Evolutionary conservation across 257 asterid genomes (phyloP).

Genomic region (Misopates orontium): DNA sequence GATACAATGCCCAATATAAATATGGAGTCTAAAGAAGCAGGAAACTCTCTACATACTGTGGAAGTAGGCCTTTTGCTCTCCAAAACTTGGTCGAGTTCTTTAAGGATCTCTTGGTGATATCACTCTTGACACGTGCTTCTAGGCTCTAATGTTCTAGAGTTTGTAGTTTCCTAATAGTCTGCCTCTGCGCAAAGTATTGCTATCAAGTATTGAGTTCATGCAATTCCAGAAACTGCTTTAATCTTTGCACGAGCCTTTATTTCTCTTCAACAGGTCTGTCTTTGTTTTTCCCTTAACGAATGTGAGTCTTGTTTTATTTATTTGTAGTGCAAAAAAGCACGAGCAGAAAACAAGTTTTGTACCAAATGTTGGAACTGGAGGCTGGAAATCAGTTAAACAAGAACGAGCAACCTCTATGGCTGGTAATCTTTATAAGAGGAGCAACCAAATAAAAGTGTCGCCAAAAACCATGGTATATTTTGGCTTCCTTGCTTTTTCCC

Average conservation of each 20-base stretch:
- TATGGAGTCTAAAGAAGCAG: no score
- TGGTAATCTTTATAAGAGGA: slow-evolving; percentile 32
- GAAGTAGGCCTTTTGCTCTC: no score
- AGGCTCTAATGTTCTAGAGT: no score
- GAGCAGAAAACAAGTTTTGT: slow-evolving; percentile 34
- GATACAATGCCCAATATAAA: no score
- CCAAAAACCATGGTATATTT: slow-evolving; percentile 45
- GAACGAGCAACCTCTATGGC: slow-evolving; percentile 36
- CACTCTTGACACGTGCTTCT: no score
- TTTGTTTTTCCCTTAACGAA: no score
- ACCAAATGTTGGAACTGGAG: slow-evolving; percentile 49
- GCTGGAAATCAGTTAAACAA: slow-evolving; percentile 76
- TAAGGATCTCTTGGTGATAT: no score
- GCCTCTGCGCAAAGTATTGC: not conserved
- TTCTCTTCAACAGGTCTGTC: not conserved
- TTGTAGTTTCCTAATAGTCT: no score
- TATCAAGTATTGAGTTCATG: no score
- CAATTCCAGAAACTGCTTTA: not conserved
- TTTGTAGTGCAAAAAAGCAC: slow-evolving; percentile 22
- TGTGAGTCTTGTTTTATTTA: no score
- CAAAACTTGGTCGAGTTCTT: no score
- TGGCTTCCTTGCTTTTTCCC: slow-evolving; percentile 23
- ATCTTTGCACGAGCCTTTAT: not conserved
- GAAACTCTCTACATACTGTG: no score
- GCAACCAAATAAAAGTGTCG: slow-evolving; percentile 35